These are phyloP conservation scores for Neurospora hispaniola DNA, from an alignment of 495 filamentous ascomycete genomes.

Conservation along the genomic window DNA sequence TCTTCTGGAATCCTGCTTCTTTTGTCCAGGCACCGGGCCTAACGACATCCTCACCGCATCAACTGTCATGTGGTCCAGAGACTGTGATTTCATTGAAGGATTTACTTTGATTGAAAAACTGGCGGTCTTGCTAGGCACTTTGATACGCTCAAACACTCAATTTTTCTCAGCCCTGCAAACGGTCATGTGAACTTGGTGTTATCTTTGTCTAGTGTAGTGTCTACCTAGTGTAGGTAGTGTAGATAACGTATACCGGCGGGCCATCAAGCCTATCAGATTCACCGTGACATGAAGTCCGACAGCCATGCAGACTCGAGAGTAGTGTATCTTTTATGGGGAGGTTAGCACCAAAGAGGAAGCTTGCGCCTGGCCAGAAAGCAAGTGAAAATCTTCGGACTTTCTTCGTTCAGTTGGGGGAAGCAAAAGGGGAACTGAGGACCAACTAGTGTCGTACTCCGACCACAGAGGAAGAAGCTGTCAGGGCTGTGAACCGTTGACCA, in stretches of 20 bases:
- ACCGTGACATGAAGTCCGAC: background rate
- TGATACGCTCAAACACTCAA: background rate
- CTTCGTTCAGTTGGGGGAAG: background rate
- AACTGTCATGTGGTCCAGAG: background rate
- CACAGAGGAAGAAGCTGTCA: background rate
- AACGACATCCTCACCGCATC: background rate
- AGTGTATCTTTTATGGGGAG: background rate
- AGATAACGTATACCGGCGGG: background rate
- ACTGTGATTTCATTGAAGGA: background rate
- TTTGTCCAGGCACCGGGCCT: background rate
- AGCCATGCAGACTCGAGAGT: background rate
- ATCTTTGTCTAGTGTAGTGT: background rate
- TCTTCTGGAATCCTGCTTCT: conserved; percentile 1
- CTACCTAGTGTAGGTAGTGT: too few relatives aligned
- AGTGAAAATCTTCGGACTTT: background rate
- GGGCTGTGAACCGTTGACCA: background rate
- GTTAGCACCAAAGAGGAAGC: background rate
- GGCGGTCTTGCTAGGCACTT: background rate
- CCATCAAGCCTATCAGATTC: background rate
- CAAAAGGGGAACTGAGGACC: background rate
- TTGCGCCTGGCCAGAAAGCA: background rate
- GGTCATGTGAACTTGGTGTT: background rate
- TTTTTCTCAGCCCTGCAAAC: background rate
- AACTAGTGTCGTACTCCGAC: background rate
- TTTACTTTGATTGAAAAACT: background rate